Base-by-base conservation (phyloP, 1,139 yeast genomes). In the Candida sojae region DNA sequence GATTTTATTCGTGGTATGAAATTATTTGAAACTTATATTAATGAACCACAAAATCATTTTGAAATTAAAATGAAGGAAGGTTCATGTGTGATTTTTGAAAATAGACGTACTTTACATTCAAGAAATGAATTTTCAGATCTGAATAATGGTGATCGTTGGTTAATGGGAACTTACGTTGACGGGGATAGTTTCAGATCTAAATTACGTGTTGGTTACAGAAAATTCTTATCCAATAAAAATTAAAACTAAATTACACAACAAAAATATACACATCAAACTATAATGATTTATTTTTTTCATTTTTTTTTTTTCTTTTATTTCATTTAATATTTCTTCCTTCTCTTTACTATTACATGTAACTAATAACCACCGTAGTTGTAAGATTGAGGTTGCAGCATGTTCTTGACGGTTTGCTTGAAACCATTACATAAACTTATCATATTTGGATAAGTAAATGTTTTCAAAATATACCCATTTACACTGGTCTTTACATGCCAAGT, bases 401-500 rank as follows among this genome's bases (percentile, higher is more conserved):
- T 66, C 64, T 75, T 75, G 62, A 71, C 74, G 11, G 77, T 72
- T 55, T 73, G 79, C 75, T 93, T 93, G 82, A 93, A 95, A 21
- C 99, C 99, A 61, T 93, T 93, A 71, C 97, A 88, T 60, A 93
- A 77, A 53, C 88, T 83, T 53, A 83, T 83, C 77, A 93, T 90
- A 63, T 88, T 91, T 25, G 96, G 93, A 64, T 92, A 93, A 28
- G 84, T 81, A 63, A 87, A 87, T 28, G 86, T 86, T 64, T 84
- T 84, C 64, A 93, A 75, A 59, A 83, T 84, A 63, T 82, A 93
- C 5, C 98, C 98, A 53, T 86, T 86, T 33, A 95, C 91, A 48
- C 88, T 86, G 10, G 91, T 90, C 67, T 84, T 87, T 37, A 93
- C 97, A 60, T 89, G 89, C 96, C 97, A 90, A 4, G 90, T 84